Base-by-base conservation (phyloP, 352 stramenopile species). In the Pythium aquatile region DNA sequence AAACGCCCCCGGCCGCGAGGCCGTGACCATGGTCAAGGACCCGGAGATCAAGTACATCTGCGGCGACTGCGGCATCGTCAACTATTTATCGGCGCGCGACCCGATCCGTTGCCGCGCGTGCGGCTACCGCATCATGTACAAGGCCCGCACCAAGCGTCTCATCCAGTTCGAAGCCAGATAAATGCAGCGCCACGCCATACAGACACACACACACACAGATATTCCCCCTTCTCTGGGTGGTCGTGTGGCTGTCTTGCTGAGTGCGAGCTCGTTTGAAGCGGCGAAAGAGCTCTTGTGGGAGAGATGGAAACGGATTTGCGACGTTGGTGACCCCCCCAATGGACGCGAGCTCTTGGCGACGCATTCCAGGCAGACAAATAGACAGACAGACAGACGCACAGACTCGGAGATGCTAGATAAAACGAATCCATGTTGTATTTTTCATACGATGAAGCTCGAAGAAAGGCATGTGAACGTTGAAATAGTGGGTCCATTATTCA, bases 81-180 rank as follows among this genome's bases (percentile, higher is more conserved):
- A 98, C 79, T 88, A 98, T 65, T 91, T 99, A 70, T 98, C 96
- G 67, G 92, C 92, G 54, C 90, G 92, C 62, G 96, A 99, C 81
- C 92, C 94, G 28, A 97, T 99, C 61, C 90, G 94, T 60, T 99
- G 96, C 79, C 91, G 94, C 62, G 92, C 97, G 51, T 99, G 96
- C 73, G 95, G 95, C 56, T 98, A 98, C 82, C 90, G 96, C 63
- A 98, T 99, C 83, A 94, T 99, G 74, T 99, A 99, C 89, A 99
- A 99, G 83, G 94, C 90, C 24, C 88, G 96, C 65, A 99, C 96
- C 32, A 98, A 98, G 82, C 89, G 96, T 30, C 76, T 97, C 58
- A 96, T 96, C 71, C 89, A 97, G 82, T 96, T 96, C 59, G 89
- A 97, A 66, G 89, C 89, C 24, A 80, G 89, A 66, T 97, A 91